A percentile compares a stretch with the other conserved stretches of the same genome.
These are phyloP conservation scores for Botrytis pseudocinerea DNA, from an alignment of 2,329 filamentous ascomycete species.

Conservation along the genomic window DNA sequence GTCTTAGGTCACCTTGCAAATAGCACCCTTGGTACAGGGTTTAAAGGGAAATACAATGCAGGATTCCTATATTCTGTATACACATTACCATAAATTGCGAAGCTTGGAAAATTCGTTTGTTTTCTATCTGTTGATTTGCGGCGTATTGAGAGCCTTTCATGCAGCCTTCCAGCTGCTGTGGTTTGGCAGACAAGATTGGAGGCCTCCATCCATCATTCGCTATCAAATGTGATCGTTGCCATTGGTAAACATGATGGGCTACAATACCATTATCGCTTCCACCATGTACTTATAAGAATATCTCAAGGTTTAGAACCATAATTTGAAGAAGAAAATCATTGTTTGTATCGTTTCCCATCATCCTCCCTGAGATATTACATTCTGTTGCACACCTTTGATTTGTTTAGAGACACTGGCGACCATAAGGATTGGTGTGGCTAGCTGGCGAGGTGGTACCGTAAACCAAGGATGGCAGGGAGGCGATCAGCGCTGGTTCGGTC, in stretches of 20 bases:
- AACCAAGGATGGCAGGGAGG: background rate
- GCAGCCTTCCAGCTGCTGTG: background rate
- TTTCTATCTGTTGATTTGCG: background rate
- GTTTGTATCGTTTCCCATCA: background rate
- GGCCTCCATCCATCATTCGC: background rate
- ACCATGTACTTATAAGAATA: background rate
- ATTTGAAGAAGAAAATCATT: background rate
- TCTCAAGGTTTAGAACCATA: background rate
- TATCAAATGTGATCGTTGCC: background rate
- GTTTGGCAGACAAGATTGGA: background rate
- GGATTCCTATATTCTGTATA: background rate
- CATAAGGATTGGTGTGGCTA: background rate
- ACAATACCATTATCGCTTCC: background rate
- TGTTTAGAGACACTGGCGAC: background rate
- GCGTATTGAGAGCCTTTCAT: background rate
- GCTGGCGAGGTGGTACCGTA: background rate
- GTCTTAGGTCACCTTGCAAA: background rate
- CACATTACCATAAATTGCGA: background rate
- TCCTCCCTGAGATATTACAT: background rate
- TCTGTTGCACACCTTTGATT: background rate
- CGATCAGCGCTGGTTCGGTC: too few relatives aligned
- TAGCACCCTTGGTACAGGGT: background rate
- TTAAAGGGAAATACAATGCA: background rate
- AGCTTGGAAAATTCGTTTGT: background rate
- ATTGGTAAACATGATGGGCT: background rate